phyloP scores from a whole-genome alignment of 2,329 filamentous ascomycete genomes.

The Lachnellula arida region DNA sequence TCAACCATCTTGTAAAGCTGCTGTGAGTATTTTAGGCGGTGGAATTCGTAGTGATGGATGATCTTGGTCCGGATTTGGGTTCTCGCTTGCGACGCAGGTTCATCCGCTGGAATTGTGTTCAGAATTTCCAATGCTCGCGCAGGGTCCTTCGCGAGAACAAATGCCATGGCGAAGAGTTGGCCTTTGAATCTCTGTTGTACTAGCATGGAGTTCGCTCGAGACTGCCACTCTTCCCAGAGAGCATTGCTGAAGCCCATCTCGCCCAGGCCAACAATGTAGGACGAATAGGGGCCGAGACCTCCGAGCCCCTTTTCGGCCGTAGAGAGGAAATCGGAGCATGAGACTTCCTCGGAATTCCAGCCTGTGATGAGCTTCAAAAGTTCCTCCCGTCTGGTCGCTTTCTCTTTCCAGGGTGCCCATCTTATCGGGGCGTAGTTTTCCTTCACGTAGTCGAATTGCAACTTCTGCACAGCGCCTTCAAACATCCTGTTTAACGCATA shows the following conservation, averaged over 20 bases:
- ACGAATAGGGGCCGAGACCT: slow-evolving; percentile 1
- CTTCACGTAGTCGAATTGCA: neutral
- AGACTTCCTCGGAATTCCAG: slow-evolving; percentile 3
- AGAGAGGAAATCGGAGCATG: neutral
- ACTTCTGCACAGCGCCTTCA: neutral
- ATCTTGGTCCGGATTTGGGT: neutral
- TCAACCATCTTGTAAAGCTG: neutral
- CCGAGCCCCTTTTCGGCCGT: neutral
- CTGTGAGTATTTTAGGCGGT: neutral
- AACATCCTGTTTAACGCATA: slow-evolving; percentile 1
- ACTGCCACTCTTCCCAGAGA: slow-evolving; percentile 14
- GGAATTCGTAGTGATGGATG: neutral
- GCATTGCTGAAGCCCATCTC: slow-evolving; percentile 10
- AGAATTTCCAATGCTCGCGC: slow-evolving; percentile 13
- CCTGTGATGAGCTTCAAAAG: slow-evolving; percentile 17
- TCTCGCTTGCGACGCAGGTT: neutral
- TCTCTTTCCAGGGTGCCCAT: neutral
- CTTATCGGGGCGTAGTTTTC: neutral
- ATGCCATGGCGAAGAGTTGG: slow-evolving; percentile 18
- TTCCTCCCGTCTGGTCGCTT: neutral
- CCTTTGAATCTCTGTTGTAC: neutral
- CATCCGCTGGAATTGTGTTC: slow-evolving; percentile 4
- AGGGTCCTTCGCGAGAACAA: slow-evolving; percentile 13
- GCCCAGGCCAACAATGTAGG: slow-evolving; percentile 16
- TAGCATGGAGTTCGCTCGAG: neutral